These are phyloP conservation scores for Lunasporangiospora selenospora DNA, from an alignment of 192 early-diverging fungal species.

Conservation along the genomic window DNA sequence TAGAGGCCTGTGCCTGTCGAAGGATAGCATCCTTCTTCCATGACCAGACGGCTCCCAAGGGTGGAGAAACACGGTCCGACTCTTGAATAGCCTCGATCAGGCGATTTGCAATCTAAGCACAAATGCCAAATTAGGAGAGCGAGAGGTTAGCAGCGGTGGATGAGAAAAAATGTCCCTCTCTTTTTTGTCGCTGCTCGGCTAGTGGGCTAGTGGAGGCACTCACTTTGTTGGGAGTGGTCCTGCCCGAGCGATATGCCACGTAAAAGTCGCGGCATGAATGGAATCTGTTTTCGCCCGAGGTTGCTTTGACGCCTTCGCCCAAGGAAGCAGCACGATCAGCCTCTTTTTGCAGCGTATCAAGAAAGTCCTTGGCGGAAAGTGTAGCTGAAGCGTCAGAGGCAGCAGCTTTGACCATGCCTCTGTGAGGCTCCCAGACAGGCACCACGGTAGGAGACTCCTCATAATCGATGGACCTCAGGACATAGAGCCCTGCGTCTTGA, in stretches of 20 bases:
- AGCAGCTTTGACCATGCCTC: conserved; percentile 13
- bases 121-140: no score
- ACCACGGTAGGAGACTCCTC: conserved; percentile 39
- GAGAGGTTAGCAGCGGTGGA: no score
- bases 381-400: not conserved
- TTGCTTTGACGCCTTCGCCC: not conserved
- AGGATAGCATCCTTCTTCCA: conserved; percentile 47
- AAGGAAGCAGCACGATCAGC: conserved; percentile 9
- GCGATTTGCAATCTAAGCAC: conserved; percentile 40
- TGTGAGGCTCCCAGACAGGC: conserved; percentile 35
- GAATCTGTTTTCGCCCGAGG: conserved; percentile 8
- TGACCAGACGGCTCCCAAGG: conserved; percentile 38
- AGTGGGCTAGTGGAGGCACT: not conserved
- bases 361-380: not conserved
- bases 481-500: conserved; percentile 28
- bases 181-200: not conserved
- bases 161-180: no score
- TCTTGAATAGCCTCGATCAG: conserved; percentile 25
- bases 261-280: conserved; percentile 54
- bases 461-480: conserved; percentile 34
- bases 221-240: conserved; percentile 43
- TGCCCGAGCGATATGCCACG: conserved; percentile 38
- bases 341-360: conserved; percentile 1
- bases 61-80: conserved; percentile 20
- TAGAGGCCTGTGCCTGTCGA: conserved; percentile 61